Evolutionary conservation across 2,329 filamentous ascomycete species (phyloP), one percentile per base, ranked within the genome.

Genomic region (Calonectria fujianensis): DNA sequence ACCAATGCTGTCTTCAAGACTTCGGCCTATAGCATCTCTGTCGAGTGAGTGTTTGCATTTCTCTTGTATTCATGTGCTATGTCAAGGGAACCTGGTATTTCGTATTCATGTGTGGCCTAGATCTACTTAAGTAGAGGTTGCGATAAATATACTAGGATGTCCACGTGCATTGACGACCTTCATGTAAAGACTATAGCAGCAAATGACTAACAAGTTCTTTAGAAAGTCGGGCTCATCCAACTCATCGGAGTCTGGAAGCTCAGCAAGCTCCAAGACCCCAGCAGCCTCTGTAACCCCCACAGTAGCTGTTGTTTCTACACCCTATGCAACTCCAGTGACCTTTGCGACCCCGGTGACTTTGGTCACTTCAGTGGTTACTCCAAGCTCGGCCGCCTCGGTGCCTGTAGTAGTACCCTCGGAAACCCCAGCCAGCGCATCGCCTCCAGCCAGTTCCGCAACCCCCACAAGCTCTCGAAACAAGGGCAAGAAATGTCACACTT

Each of bases 1-100:
- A 63, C 77, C 61, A 72, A 79, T 63, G 78, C 76, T 73, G 73
- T 79, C 29, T 71, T 80, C 27, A 14, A 63, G 27, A 79, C 78
- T 50, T 73, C 74, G 48, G 72, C 59, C 2, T 80, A 78, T 45
- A 75, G 52, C 24, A 29, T 80, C 48, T 68, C 70, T 10, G 76
- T 78, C 31, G 41, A 65, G 61, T 65, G 20, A 65, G 61, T 48
- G 45, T 35, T 65, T 35, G 31, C 10, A n/a, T 16, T 65, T 65
- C 31, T n/a, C 8, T 50, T 48, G 39, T 4, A 9, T 41, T 41
- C 39, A 65, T 32, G 20, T 29, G 4, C 18, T 8, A 9, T 24
- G 7, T n/a, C 9, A 29, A 41, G 24, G n/a, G 35, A 20, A 54
- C 51, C 31, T 24, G 51, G 14, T 32, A 54, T 54, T 54, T 32